Evolutionary conservation across 257 asterid genomes (phyloP), one percentile per base, ranked within the genome.

Genomic region (Solanum ossicruentum): DNA sequence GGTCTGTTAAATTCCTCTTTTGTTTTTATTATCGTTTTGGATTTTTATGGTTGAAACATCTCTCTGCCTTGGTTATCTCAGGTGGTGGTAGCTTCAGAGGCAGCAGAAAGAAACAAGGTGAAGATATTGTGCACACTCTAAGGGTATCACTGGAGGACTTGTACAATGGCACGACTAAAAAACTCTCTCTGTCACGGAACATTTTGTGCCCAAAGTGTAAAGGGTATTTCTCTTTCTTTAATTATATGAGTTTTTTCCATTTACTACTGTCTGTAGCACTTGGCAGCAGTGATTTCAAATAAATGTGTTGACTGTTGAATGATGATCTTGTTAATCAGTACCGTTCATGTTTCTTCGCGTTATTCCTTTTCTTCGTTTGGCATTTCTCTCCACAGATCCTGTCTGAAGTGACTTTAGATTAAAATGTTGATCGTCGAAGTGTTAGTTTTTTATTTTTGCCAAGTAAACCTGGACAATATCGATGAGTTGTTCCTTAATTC

Each of bases 81-180:
- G 90, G 86, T 84, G 86, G 88, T 72, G 88, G 89, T 63, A 83
- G 86, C 84, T 85, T 70, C 58, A 85, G 87, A 79, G 82, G 65
- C 47, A 75, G 83, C 39, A 81, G 83, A 83, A 84, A 88, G 77
- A 87, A 65, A 83, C 86, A 69, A 60, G 93, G 95, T 32, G 93
- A 91, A 87, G 90, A 91, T 73, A 89, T 87, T 3, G 73, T 89
- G 75, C 95, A 90, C 75, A 80, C 88, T 7, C 69, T 92, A 43
- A 90, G 81, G 82, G 91, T 92, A 77, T 88, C 93, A 36, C 87
- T 92, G 66, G 93, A 89, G 55, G 92, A 92, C 58, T 86, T 92
- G 89, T 90, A 92, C 87, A 90, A 87, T 51, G 95, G 95, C 71
- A 84, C 90, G 81, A 85, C 90, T 23, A 92, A 86, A 81, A 90